These are phyloP conservation scores for Melastoma malabathricum DNA, from an alignment of 345 rosid species.

Conservation along the genomic window DNA sequence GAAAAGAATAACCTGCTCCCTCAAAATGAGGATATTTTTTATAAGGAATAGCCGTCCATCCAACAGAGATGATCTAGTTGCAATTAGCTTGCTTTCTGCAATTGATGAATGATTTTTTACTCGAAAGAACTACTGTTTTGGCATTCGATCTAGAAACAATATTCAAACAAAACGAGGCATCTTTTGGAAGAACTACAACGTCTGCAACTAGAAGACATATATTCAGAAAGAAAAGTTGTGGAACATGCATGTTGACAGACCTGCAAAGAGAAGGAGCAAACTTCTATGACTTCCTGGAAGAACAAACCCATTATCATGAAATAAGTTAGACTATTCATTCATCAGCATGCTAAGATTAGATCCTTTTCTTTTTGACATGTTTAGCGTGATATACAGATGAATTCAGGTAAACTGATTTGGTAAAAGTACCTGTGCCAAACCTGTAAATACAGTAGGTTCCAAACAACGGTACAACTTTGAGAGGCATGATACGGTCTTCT, in stretches of 20 bases:
- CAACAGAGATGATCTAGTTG: slow-evolving; percentile 70
- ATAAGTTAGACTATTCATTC: not conserved
- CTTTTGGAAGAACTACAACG: slow-evolving; percentile 1
- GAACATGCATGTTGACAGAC: slow-evolving; percentile 19
- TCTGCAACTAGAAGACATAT: not conserved
- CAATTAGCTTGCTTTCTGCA: slow-evolving; percentile 76
- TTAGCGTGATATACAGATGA: no score
- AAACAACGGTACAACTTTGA: slow-evolving; percentile 80
- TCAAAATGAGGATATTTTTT: slow-evolving; percentile 78
- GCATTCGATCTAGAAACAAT: no score
- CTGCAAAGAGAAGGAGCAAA: slow-evolving; percentile 78
- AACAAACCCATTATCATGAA: slow-evolving; percentile 11
- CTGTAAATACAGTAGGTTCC: slow-evolving; percentile 81
- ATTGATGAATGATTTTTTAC: slow-evolving; percentile 6
- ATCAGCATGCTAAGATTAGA: slow-evolving; percentile 2
- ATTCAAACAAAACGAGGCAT: not conserved
- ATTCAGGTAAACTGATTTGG: not conserved
- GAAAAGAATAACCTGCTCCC: slow-evolving; percentile 67
- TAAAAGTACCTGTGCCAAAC: slow-evolving; percentile 74
- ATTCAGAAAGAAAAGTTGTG: not conserved
- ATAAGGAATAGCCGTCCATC: slow-evolving; percentile 94
- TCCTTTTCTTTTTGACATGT: no score
- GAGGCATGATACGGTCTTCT: slow-evolving; percentile 85
- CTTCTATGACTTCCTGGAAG: slow-evolving; percentile 92
- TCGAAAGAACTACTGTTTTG: not conserved